Conservation (phyloP, 176 grass and related monocot species). For the Echinochloa phyllopogon region DNA sequence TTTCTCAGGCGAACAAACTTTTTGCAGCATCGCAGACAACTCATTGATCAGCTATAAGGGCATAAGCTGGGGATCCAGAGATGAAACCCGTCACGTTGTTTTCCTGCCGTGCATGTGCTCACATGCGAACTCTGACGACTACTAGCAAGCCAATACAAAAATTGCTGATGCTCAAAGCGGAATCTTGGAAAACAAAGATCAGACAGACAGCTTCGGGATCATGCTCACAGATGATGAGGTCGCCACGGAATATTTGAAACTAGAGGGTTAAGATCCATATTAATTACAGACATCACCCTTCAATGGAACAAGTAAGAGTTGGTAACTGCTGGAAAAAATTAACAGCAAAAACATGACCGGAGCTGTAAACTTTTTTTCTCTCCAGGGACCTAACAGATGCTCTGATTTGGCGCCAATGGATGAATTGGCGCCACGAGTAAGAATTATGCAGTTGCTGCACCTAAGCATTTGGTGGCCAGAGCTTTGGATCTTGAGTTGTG, state of each 20-base stretch:
- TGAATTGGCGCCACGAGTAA: neutral
- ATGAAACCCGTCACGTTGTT: neutral
- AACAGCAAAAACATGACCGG: conserved; percentile 16
- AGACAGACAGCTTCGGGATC: neutral
- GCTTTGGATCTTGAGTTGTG: conserved; percentile 82
- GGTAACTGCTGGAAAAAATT: conserved; percentile 9
- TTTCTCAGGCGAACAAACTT: neutral
- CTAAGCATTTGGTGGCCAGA: conserved; percentile 92
- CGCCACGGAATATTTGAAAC: conserved; percentile 34
- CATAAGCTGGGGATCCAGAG: neutral
- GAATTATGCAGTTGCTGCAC: neutral
- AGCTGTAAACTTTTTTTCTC: conserved; percentile 4
- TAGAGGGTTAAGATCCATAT: conserved; percentile 48
- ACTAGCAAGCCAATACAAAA: neutral
- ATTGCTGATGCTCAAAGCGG: neutral
- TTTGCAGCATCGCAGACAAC: neutral
- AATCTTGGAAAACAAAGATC: neutral
- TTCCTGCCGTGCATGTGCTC: conserved; percentile 19
- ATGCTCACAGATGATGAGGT: conserved; percentile 14
- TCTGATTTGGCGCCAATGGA: conserved; percentile 37
- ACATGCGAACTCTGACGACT: neutral
- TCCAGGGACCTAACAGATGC: conserved; percentile 25
- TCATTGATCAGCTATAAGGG: neutral
- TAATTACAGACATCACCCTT: conserved; percentile 63
- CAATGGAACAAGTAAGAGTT: conserved; percentile 36